Evolutionary conservation across 2,329 filamentous ascomycete genomes (phyloP).

Genomic region (Trichoderma gracile): DNA sequence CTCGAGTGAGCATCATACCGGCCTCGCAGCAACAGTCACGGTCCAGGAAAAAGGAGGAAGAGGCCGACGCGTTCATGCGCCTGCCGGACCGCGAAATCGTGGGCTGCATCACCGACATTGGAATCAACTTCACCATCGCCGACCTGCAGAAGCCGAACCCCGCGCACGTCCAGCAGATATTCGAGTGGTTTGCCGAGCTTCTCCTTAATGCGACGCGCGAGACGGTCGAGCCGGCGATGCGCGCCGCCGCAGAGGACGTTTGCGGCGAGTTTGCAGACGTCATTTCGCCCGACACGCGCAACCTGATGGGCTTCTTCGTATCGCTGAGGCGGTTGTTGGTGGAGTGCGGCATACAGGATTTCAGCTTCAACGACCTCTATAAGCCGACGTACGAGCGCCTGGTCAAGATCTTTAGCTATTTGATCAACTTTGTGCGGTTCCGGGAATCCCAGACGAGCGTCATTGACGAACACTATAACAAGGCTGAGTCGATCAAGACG

Average conservation of each 20-base stretch:
- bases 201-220: slow-evolving; percentile 92
- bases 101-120: slow-evolving; percentile 95
- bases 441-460: slow-evolving; percentile 86
- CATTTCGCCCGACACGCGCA: slow-evolving; percentile 82
- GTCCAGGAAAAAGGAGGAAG: slow-evolving; percentile 59
- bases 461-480: slow-evolving; percentile 93
- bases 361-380: slow-evolving; percentile 89
- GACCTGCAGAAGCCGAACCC: slow-evolving; percentile 94
- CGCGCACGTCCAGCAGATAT: slow-evolving; percentile 92
- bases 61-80: slow-evolving; percentile 60
- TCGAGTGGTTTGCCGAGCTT: slow-evolving; percentile 95
- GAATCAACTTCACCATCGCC: slow-evolving; percentile 80
- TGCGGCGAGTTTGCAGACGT: slow-evolving; percentile 83
- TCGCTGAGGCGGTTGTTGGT: slow-evolving; percentile 75
- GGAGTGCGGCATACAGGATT: slow-evolving; percentile 90
- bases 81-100: slow-evolving; percentile 78
- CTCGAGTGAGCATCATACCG: slow-evolving; percentile 62
- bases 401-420: slow-evolving; percentile 93
- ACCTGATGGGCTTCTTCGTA: slow-evolving; percentile 94
- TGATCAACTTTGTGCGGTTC: slow-evolving; percentile 98
- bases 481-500: slow-evolving; percentile 79
- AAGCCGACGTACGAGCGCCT: slow-evolving; percentile 87
- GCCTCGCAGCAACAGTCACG: slow-evolving; percentile 51
- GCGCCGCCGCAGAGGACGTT: slow-evolving; percentile 83
- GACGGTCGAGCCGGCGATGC: slow-evolving; percentile 92